Evolutionary conservation across 2,329 filamentous ascomycete species (phyloP).

Genomic region (Penicillium sp.): DNA sequence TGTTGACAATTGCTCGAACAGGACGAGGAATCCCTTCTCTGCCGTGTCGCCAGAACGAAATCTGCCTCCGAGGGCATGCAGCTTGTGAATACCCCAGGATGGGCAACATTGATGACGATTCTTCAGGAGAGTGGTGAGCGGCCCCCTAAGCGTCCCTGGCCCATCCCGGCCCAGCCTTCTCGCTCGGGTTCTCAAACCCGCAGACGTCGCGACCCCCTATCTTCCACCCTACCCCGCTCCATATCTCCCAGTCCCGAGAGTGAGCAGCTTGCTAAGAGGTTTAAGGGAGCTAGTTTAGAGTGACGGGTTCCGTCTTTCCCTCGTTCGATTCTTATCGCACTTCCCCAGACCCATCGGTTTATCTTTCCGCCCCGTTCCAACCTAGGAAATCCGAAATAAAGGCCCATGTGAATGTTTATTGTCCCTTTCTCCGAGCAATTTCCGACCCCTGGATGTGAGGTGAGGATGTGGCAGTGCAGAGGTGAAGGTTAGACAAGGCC

Average conservation of each 20-base stretch:
- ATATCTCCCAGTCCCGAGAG: slow-evolving; percentile 50
- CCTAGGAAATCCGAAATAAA: background rate
- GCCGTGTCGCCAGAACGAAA: slow-evolving; percentile 77
- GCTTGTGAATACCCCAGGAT: slow-evolving; percentile 82
- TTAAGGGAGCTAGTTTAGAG: slow-evolving; percentile 61
- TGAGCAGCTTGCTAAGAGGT: slow-evolving; percentile 64
- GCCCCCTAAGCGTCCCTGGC: slow-evolving; percentile 69
- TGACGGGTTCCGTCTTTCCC: slow-evolving; percentile 27
- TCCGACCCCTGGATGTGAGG: background rate
- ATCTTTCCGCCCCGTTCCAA: background rate
- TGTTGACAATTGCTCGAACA: slow-evolving; percentile 42
- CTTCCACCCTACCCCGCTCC: slow-evolving; percentile 30
- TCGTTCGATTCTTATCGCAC: slow-evolving; percentile 11
- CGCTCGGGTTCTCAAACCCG: slow-evolving; percentile 33
- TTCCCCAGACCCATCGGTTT: slow-evolving; percentile 1
- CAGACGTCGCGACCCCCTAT: slow-evolving; percentile 27
- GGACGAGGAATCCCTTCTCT: slow-evolving; percentile 87
- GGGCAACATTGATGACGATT: slow-evolving; percentile 91
- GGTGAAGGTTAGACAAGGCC: background rate
- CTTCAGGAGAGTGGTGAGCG: slow-evolving; percentile 97
- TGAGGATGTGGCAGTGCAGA: background rate
- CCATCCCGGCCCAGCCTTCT: slow-evolving; percentile 41
- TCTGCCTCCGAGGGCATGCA: slow-evolving; percentile 79
- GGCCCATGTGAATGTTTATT: background rate
- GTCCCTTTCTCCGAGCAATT: background rate